Evolutionary conservation across 2,329 filamentous ascomycete genomes (phyloP).

Genomic region (Paecilomyces dactylethromorphus): DNA sequence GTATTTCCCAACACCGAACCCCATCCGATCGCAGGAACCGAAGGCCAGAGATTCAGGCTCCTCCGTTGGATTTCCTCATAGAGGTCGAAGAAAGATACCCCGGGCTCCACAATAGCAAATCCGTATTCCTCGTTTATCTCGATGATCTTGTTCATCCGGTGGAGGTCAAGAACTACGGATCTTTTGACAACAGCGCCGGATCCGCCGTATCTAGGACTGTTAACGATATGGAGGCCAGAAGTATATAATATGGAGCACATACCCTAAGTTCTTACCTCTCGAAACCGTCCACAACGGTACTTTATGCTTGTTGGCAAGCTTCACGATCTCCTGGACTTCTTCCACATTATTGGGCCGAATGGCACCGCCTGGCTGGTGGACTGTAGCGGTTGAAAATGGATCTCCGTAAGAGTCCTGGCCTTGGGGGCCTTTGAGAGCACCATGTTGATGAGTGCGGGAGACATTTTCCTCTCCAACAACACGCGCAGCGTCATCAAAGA

Average conservation of each 20-base stretch:
- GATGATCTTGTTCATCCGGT: slow-evolving; percentile 26
- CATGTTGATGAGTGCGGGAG: not conserved
- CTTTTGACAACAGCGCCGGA: slow-evolving; percentile 39
- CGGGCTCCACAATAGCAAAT: slow-evolving; percentile 30
- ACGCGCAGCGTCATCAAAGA: not conserved
- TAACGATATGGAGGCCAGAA: not conserved
- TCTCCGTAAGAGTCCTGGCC: not conserved
- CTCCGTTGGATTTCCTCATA: not conserved
- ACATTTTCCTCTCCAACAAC: not conserved
- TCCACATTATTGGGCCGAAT: not conserved
- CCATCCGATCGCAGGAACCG: slow-evolving; percentile 44
- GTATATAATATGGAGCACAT: not conserved
- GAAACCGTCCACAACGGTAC: slow-evolving; percentile 3
- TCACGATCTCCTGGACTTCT: not conserved
- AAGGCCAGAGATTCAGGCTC: slow-evolving; percentile 39
- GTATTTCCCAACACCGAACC: slow-evolving; percentile 46
- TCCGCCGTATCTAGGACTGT: slow-evolving; percentile 36
- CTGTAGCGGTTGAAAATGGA: not conserved
- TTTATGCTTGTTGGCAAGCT: not conserved
- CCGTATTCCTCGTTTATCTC: slow-evolving; percentile 24
- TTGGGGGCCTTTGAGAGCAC: not conserved
- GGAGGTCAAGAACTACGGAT: slow-evolving; percentile 39
- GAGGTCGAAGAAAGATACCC: slow-evolving; percentile 28
- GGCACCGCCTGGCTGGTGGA: not conserved
- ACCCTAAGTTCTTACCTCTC: slow-evolving; percentile 1